Conservation (phyloP, 768 basidiomycete species). For the Leccinellum luteum region DNA sequence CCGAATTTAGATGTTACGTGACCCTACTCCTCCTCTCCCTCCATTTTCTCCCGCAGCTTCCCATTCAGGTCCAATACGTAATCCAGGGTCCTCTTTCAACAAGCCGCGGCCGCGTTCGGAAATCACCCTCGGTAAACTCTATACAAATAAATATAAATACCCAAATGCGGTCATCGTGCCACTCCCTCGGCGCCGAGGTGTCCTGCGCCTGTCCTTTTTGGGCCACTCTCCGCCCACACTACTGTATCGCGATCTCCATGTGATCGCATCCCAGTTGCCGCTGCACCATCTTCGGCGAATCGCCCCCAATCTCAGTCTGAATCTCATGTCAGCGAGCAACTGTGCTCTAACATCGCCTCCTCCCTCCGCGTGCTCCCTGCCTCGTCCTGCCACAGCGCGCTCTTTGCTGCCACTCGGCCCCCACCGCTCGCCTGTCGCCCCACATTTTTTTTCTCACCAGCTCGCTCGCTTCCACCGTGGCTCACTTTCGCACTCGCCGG, state of each 20-base stretch:
- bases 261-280: constrained; percentile 34
- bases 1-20: constrained; percentile 37
- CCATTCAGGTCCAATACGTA: constrained; percentile 29
- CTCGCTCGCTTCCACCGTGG: constrained; percentile 28
- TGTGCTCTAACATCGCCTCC: constrained; percentile 16
- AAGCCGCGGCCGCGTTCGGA: constrained; percentile 39
- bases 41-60: constrained; percentile 34
- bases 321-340: constrained; percentile 30
- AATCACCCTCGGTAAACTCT: constrained; percentile 38
- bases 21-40: constrained; percentile 26
- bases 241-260: constrained; percentile 33
- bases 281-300: constrained; percentile 34
- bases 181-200: constrained; percentile 44
- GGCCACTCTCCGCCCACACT: constrained; percentile 32
- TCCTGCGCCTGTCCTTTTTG: constrained; percentile 26
- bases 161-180: constrained; percentile 25
- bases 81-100: constrained; percentile 33
- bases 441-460: constrained; percentile 14
- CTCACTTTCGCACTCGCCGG: constrained; percentile 29
- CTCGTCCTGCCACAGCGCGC: constrained; percentile 23
- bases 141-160: constrained; percentile 23
- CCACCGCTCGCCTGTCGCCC: neutral
- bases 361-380: constrained; percentile 15
- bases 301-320: constrained; percentile 27
- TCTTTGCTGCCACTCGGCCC: constrained; percentile 23